Evolutionary conservation across 192 early-diverging fungal species (phyloP), one percentile per base, ranked within the genome.

Genomic region (Rhizophlyctis rosea): DNA sequence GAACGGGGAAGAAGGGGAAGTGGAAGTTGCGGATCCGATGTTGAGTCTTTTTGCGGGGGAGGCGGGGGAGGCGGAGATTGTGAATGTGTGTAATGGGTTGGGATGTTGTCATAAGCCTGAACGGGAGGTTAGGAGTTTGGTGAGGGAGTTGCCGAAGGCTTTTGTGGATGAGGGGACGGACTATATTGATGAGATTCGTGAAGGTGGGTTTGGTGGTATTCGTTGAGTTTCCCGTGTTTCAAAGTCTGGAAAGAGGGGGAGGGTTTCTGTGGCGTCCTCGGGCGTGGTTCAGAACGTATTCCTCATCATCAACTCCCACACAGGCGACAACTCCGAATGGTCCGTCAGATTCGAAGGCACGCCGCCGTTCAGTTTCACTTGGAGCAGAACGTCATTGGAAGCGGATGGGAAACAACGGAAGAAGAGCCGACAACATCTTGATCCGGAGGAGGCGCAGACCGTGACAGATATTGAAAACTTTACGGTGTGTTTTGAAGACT

Each of bases 291-390:
- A n/a, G n/a, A n/a, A n/a, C n/a, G n/a, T n/a, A n/a, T n/a, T n/a
- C n/a, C n/a, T n/a, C n/a, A n/a, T n/a, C n/a, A n/a, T n/a, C n/a
- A n/a, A n/a, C n/a, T n/a, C n/a, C n/a, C n/a, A n/a, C n/a, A 24
- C 50, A 79, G 78, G 78, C 2, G 77, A 80, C 29, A 68, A 80
- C 54, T 80, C 81, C 1, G 65, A 76, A 14, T 83, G 88, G 47
- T 56, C 52, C 0, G 61, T 90, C 52, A 77, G 87, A 13, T 78
- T 90, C n/a, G 57, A 70, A 4, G 88, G 88, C 29, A 72, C 71
- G 16, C 77, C 84, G 30, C 88, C 88, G 18, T 90, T 87, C 66
- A 78, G 75, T 1, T 90, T 90, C 67, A 79, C 86, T 0, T 89
- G 86, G 70, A 71, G 77, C 49, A 70, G 85, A 2, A 74, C 74